Evolutionary conservation across 306 rosid genomes (phyloP).

Genomic region (Cucumis cinereus): DNA sequence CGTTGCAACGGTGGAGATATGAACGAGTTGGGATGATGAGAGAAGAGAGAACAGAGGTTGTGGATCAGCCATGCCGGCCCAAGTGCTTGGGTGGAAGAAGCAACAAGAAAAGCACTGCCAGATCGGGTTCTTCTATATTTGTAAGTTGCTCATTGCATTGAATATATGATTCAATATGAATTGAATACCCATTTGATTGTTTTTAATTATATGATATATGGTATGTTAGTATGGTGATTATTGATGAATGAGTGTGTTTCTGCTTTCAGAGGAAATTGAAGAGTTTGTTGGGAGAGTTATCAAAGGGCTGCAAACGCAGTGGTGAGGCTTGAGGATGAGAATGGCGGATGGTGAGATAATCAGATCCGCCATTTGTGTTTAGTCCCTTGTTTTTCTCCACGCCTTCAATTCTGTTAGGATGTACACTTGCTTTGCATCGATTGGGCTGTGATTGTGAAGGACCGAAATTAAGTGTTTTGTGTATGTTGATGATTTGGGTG

Average conservation of each 20-base stretch:
- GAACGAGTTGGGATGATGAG: background rate
- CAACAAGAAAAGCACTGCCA: background rate
- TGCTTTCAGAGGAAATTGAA: background rate
- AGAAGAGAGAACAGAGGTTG: background rate
- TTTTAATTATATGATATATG: background rate
- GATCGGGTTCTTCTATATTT: background rate
- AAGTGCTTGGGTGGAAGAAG: background rate
- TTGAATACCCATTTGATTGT: background rate
- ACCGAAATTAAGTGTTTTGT: too few species aligned
- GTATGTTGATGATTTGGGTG: too few species aligned
- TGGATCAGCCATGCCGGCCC: constrained; percentile 1
- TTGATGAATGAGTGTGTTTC: background rate
- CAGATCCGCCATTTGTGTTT: background rate
- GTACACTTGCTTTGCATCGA: too few species aligned
- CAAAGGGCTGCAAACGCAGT: background rate
- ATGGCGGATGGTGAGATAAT: background rate
- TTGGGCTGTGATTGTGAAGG: too few species aligned
- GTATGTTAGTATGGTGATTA: background rate
- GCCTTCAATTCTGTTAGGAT: background rate
- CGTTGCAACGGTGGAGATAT: background rate
- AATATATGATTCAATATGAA: background rate
- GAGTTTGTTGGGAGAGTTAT: background rate
- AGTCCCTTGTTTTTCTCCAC: background rate
- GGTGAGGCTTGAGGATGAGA: background rate
- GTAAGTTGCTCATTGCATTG: background rate